Conservation (phyloP, 805 yeast genomes). For the Starmerella floris region DNA sequence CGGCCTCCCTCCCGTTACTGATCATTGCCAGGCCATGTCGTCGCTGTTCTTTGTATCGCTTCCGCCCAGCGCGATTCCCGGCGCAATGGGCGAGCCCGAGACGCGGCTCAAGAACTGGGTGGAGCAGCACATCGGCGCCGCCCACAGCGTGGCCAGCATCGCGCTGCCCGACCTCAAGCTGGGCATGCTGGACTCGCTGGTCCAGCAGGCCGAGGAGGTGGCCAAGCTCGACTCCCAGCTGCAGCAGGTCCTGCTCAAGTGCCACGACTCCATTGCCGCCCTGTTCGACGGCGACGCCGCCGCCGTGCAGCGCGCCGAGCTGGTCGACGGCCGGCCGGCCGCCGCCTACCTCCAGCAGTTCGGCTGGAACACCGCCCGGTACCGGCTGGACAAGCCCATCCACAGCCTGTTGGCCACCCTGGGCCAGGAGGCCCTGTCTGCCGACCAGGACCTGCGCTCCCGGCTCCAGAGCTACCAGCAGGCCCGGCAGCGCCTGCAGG, state of each 20-base stretch:
- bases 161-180: slow-evolving; percentile 76
- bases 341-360: slow-evolving; percentile 59
- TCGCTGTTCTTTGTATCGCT: slow-evolving; percentile 36
- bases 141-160: slow-evolving; percentile 42
- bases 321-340: slow-evolving; percentile 40
- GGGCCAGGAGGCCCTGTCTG: slow-evolving; percentile 61
- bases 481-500: slow-evolving; percentile 70
- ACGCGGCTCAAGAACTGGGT: slow-evolving; percentile 28
- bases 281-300: slow-evolving; percentile 28
- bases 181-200: slow-evolving; percentile 85
- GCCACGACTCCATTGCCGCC: slow-evolving; percentile 53
- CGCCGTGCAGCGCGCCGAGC: slow-evolving; percentile 37
- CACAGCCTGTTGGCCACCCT: slow-evolving; percentile 58
- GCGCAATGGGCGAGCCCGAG: slow-evolving; percentile 28
- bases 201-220: slow-evolving; percentile 81
- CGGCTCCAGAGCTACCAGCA: slow-evolving; percentile 61
- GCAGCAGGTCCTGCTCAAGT: slow-evolving; percentile 52
- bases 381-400: slow-evolving; percentile 70
- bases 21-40: slow-evolving; percentile 11
- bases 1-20: too few species aligned
- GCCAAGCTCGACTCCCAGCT: slow-evolving; percentile 71
- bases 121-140: slow-evolving; percentile 24
- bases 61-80: slow-evolving; percentile 34
- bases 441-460: slow-evolving; percentile 75
- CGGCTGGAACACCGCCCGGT: slow-evolving; percentile 80